A percentile compares a stretch with the other conserved stretches of the same genome.
phyloP scores from a whole-genome alignment of 176 grass and related monocot species.

The Zea mays region Zm-B73-REFERENCE-NAM-5.0 NC_050096.1:59260001-59260500 shows the following conservation, averaged over 20 bases:
- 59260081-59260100: neutral
- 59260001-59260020: too few species aligned
- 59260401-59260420: constrained; percentile 57
- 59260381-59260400: constrained; percentile 81
- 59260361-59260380: too few species aligned
- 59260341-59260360: neutral
- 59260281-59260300: neutral
- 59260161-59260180: neutral
- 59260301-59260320: neutral
- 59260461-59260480: constrained; percentile 51
- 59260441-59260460: constrained; percentile 63
- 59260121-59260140: neutral
- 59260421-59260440: constrained; percentile 28
- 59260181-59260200: neutral
- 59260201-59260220: neutral
- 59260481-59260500: constrained; percentile 1
- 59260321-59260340: neutral
- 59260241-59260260: neutral
- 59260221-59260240: neutral
- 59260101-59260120: neutral
- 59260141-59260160: neutral
- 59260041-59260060: too few species aligned
- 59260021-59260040: too few species aligned
- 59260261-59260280: neutral
- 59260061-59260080: too few species aligned